phyloP scores from a whole-genome alignment of 306 rosid genomes.

The Medicago lupulina region DNA sequence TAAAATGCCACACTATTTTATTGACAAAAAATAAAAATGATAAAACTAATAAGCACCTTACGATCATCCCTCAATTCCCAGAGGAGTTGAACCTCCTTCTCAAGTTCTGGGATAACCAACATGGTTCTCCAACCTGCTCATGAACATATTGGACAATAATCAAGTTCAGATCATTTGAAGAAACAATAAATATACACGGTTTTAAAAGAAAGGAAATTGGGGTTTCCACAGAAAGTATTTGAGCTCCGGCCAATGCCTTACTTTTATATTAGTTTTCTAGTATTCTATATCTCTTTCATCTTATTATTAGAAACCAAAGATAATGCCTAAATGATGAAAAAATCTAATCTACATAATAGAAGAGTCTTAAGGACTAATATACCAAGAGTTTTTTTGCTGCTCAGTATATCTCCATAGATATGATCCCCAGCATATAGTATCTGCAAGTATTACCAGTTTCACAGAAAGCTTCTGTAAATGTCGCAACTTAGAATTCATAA shows the following conservation, averaged over 20 bases:
- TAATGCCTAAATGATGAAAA: not conserved
- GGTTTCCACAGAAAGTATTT: not conserved
- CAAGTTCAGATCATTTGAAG: slow-evolving; percentile 13
- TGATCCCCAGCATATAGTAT: slow-evolving; percentile 99
- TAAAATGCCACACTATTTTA: not conserved
- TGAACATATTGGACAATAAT: slow-evolving; percentile 22
- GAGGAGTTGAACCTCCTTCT: slow-evolving; percentile 88
- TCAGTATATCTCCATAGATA: slow-evolving; percentile 94
- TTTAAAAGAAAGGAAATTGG: not conserved
- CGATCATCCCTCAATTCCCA: slow-evolving; percentile 75
- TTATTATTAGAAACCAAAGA: slow-evolving; percentile 22
- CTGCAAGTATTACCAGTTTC: slow-evolving; percentile 46
- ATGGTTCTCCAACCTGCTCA: slow-evolving; percentile 98
- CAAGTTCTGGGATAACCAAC: slow-evolving; percentile 97
- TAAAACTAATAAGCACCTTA: slow-evolving; percentile 65
- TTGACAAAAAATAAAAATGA: too few species aligned
- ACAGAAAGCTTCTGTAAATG: slow-evolving; percentile 25
- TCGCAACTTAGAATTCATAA: not conserved
- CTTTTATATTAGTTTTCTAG: slow-evolving; percentile 19
- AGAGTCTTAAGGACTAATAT: slow-evolving; percentile 39
- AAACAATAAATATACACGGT: slow-evolving; percentile 7
- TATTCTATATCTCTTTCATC: not conserved
- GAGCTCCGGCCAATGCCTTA: slow-evolving; percentile 9
- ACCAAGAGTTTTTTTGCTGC: slow-evolving; percentile 99
- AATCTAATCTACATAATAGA: not conserved